Conservation (phyloP, 2,329 filamentous ascomycete genomes). For the Mollisiaceae sp. region DNA sequence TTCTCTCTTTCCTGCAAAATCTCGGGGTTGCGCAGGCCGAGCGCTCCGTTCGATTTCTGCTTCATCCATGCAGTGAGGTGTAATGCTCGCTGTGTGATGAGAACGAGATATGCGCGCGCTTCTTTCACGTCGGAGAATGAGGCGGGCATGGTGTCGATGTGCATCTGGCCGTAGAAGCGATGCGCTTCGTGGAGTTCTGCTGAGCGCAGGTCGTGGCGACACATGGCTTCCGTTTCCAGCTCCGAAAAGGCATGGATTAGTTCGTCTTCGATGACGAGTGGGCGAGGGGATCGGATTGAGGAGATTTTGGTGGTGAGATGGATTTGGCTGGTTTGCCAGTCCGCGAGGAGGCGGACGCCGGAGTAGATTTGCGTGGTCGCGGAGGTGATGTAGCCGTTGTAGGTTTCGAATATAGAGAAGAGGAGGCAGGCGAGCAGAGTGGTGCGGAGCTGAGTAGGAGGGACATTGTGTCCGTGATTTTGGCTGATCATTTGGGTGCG, state of each 20-base stretch:
- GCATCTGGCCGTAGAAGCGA: constrained; percentile 1
- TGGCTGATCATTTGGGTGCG: neutral
- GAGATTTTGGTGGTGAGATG: constrained; percentile 3
- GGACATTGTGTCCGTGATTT: neutral
- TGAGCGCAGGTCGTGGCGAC: neutral
- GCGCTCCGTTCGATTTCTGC: neutral
- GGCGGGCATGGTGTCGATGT: constrained; percentile 12
- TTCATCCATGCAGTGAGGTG: constrained; percentile 10
- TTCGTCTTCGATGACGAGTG: constrained; percentile 53
- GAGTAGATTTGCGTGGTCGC: constrained; percentile 9
- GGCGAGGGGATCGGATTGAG: constrained; percentile 10
- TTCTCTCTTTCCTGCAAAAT: neutral
- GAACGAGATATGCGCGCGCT: neutral
- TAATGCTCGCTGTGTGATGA: neutral
- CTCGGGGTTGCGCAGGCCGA: neutral
- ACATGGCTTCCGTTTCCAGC: constrained; percentile 61
- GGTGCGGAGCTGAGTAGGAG: neutral
- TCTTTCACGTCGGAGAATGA: neutral
- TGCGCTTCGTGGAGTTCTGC: constrained; percentile 2
- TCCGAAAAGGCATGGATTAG: constrained; percentile 64
- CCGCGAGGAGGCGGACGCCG: neutral
- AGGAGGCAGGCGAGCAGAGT: constrained; percentile 10
- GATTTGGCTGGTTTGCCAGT: neutral
- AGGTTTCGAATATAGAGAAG: constrained; percentile 12
- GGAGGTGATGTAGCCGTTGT: neutral